Conservation (phyloP, 306 rosid genomes). For the Castanea crenata region DNA sequence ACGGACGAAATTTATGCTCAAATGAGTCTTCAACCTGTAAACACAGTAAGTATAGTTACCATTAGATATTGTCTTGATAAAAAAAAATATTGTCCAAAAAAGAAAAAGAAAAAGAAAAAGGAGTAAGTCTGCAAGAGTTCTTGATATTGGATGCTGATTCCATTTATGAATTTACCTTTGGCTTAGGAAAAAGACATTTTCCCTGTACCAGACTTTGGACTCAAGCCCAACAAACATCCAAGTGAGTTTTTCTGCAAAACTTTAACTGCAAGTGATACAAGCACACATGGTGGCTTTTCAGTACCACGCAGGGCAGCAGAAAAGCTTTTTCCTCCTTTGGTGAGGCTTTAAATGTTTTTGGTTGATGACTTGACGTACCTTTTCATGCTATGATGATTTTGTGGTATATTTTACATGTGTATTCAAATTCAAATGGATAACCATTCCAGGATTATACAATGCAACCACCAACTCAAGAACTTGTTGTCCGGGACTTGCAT, state of each 20-base stretch:
- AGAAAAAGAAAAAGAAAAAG: no score
- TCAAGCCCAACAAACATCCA: slow-evolving; percentile 82
- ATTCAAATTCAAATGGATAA: background rate
- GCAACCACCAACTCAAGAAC: slow-evolving; percentile 94
- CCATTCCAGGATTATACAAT: slow-evolving; percentile 71
- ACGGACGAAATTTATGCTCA: slow-evolving; percentile 96
- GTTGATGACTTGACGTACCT: background rate
- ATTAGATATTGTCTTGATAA: background rate
- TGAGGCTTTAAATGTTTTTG: slow-evolving; percentile 23
- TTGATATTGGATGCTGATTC: background rate
- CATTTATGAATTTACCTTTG: background rate
- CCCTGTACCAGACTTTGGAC: slow-evolving; percentile 79
- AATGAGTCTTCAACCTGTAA: slow-evolving; percentile 92
- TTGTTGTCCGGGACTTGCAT: slow-evolving; percentile 87
- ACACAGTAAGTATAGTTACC: slow-evolving; percentile 59
- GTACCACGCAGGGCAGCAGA: slow-evolving; percentile 97
- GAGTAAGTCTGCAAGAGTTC: background rate
- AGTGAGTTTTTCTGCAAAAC: slow-evolving; percentile 93
- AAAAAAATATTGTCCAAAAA: no score
- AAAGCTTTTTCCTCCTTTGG: slow-evolving; percentile 87
- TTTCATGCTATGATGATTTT: background rate
- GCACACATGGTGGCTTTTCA: slow-evolving; percentile 94
- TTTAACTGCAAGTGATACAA: slow-evolving; percentile 94
- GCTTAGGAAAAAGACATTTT: slow-evolving; percentile 86
- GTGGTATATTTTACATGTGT: background rate